Base-by-base conservation (phyloP, 176 grass and related monocot genomes). In the Carex cristatella region DNA sequence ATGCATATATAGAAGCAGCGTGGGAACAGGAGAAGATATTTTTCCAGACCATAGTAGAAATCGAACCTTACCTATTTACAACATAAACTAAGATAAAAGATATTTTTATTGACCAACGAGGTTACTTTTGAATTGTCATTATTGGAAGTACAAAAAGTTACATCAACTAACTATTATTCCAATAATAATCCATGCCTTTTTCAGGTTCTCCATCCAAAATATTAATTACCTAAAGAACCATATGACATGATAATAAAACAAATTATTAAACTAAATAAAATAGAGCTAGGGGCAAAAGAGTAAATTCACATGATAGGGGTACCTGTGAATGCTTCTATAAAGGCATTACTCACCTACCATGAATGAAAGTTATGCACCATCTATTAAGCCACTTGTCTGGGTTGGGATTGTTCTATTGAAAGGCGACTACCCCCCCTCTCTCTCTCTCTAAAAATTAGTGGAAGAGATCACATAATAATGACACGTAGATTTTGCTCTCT, bases 311-410 rank as follows among this genome's bases (percentile, higher is more conserved):
- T 48, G 59, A 69, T 84, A 23, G 60, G 48, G 61, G 71, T 79
- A 65, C 72, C 48, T 80, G 87, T 82, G 86, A 87, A 53, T 83
- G 33, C 44, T 65, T 32, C 67, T 81, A 44, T 63, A 84, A 84
- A 84, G 71, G 62, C 87, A 84, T 70, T 58, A 40, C 56, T 67
- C 81, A 88, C 87, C 81, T 79, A 88, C 70, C 87, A 69, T 88
- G 27, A 65, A 58, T 84, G 87, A 88, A 84, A 88, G 87, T 83
- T 61, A 88, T 88, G 71, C 87, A 60, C 72, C 68, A 87, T 87
- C 86, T 65, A 65, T 83, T 83, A 58, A 86, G 11, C 79, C 81
- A 83, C 61, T 83, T 68, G 61, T 83, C 64, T 2, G 62, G 61
- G 61, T 86, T 85, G 74, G 64, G 40, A 55, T 83, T 48, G 40